These are phyloP conservation scores for Inosperma sp. DNA, from an alignment of 768 basidiomycete species.

Conservation along the genomic window DNA sequence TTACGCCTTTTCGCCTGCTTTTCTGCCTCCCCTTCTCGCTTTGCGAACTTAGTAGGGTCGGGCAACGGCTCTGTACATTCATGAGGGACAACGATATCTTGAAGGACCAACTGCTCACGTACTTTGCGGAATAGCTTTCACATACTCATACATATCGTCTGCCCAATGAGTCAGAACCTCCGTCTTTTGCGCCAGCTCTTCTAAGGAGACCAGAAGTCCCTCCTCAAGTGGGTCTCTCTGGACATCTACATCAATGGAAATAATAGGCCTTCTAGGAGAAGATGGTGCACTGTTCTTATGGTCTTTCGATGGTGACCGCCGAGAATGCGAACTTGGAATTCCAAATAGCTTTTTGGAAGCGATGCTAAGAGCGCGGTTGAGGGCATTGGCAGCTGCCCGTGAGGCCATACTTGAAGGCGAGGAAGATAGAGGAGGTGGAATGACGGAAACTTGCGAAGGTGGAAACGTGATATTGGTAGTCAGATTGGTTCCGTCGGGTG, in stretches of 20 bases:
- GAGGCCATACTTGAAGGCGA: constrained; percentile 59
- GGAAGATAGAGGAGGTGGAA: constrained; percentile 58
- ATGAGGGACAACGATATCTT: constrained; percentile 3
- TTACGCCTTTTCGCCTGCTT: constrained; percentile 63
- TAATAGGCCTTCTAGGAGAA: constrained; percentile 55
- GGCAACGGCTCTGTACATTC: constrained; percentile 63
- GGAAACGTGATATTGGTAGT: constrained; percentile 55
- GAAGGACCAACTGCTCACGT: constrained; percentile 27
- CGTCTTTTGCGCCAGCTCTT: constrained; percentile 95
- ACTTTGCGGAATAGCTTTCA: constrained; percentile 84
- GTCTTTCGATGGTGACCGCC: constrained; percentile 37
- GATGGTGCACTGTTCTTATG: constrained; percentile 37
- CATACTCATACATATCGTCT: constrained; percentile 89
- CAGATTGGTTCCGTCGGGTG: constrained; percentile 8
- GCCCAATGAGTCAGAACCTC: constrained; percentile 91
- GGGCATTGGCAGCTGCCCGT: constrained; percentile 64
- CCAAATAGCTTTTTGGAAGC: constrained; percentile 83
- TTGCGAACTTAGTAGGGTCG: constrained; percentile 70
- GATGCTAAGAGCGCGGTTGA: constrained; percentile 73
- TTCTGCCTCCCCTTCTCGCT: constrained; percentile 68
- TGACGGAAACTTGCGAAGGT: constrained; percentile 52
- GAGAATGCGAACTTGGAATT: constrained; percentile 31
- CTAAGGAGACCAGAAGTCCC: constrained; percentile 69
- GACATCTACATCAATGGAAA: constrained; percentile 41
- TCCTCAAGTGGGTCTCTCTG: constrained; percentile 74